Evolutionary conservation across 169 alveolate genomes (phyloP).

Genomic region (Plasmodium adleri): DNA sequence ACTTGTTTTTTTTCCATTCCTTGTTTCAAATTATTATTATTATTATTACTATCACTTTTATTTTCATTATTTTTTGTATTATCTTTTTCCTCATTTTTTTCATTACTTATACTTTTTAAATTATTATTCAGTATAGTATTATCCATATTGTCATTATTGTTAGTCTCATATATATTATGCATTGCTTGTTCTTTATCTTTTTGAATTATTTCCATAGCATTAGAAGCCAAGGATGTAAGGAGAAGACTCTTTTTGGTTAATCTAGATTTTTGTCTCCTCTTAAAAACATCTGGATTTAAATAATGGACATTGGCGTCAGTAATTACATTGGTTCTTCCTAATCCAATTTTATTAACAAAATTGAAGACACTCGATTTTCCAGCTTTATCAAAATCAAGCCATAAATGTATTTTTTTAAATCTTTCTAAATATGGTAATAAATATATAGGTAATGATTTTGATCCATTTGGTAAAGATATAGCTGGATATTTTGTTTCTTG

Average conservation of each 20-base stretch:
- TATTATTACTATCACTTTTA: neutral
- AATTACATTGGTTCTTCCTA: constrained; percentile 91
- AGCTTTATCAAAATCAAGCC: constrained; percentile 96
- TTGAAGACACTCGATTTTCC: constrained; percentile 94
- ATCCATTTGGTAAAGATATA: constrained; percentile 96
- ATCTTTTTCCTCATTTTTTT: neutral
- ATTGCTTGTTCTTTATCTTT: neutral
- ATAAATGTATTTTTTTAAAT: constrained; percentile 91
- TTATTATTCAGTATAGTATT: neutral
- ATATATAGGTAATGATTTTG: constrained; percentile 92
- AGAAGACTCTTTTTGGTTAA: constrained; percentile 6
- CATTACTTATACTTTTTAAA: neutral
- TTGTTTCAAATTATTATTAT: neutral
- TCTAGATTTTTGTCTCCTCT: neutral
- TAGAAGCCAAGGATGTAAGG: neutral
- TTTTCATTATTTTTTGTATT: neutral
- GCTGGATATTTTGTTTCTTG: constrained; percentile 93
- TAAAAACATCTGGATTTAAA: constrained; percentile 53
- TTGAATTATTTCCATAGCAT: neutral
- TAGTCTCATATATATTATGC: neutral
- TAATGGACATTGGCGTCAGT: constrained; percentile 77
- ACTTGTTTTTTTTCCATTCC: neutral
- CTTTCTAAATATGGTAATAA: constrained; percentile 92
- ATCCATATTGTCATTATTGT: neutral
- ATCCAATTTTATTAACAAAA: constrained; percentile 94